phyloP scores from a whole-genome alignment of 148 eudicot species.

The Rhododendron kiyosumense region DNA sequence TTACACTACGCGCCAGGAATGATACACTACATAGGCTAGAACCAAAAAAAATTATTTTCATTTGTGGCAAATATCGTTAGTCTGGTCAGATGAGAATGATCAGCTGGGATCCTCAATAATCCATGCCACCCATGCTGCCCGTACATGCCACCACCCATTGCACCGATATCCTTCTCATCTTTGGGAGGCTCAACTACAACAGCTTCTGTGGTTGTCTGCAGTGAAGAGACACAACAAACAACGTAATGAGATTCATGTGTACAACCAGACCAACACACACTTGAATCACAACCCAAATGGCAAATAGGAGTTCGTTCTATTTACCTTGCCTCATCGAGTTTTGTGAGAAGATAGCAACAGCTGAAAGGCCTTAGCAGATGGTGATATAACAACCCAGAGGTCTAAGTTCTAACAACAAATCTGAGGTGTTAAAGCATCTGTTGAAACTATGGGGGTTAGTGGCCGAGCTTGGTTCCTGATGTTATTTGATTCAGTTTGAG shows the following conservation, averaged over 20 bases:
- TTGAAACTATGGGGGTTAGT: no score
- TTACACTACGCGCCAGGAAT: neutral
- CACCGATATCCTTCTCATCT: slow-evolving; percentile 43
- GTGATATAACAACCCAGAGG: no score
- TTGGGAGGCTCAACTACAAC: slow-evolving; percentile 32
- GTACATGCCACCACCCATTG: slow-evolving; percentile 27
- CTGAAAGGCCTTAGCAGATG: no score
- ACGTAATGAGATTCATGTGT: neutral
- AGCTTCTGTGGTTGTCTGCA: slow-evolving; percentile 21
- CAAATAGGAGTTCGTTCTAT: neutral
- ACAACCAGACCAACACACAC: neutral
- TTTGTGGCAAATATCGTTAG: neutral
- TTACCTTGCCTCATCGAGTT: slow-evolving; percentile 82
- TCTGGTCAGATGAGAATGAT: neutral
- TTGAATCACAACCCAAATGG: neutral
- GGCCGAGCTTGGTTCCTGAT: no score
- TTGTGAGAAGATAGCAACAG: no score
- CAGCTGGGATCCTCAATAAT: slow-evolving; percentile 17
- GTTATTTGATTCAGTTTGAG: no score
- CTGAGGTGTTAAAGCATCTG: no score
- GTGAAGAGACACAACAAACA: slow-evolving; percentile 30
- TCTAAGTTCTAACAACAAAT: no score
- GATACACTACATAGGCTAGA: neutral
- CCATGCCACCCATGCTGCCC: slow-evolving; percentile 72
- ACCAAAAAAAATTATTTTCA: neutral